phyloP scores from a whole-genome alignment of 78 protist species.

The Dictyostelium capitatum region DNA sequence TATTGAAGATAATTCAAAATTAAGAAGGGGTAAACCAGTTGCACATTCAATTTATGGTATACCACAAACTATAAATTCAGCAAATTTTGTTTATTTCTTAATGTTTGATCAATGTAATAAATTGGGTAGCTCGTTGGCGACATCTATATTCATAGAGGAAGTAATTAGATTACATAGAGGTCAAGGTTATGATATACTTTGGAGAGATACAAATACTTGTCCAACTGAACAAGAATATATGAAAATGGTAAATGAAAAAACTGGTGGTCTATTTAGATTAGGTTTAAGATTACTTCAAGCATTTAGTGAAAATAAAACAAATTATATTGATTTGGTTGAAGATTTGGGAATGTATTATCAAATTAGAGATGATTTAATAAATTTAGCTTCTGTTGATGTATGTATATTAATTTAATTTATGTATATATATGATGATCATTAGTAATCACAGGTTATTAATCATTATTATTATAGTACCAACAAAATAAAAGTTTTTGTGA shows the following conservation, averaged over 20 bases:
- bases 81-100: constrained; percentile 95
- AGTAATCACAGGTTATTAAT: neutral
- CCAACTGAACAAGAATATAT: constrained; percentile 93
- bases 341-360: constrained; percentile 93
- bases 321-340: constrained; percentile 86
- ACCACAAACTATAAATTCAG: constrained; percentile 94
- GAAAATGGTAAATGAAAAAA: constrained; percentile 89
- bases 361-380: constrained; percentile 95
- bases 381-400: constrained; percentile 86
- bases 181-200: constrained; percentile 95
- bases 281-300: constrained; percentile 83
- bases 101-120: constrained; percentile 76
- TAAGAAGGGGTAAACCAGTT: constrained; percentile 94
- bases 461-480: constrained; percentile 53
- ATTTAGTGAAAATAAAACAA: constrained; percentile 79
- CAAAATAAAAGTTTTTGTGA: constrained; percentile 77
- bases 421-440: no score
- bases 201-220: constrained; percentile 90
- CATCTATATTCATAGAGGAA: constrained; percentile 87
- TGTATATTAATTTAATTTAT: no score
- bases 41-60: constrained; percentile 93
- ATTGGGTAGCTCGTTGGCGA: constrained; percentile 54
- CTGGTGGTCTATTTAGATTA: constrained; percentile 95
- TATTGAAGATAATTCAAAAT: constrained; percentile 94
- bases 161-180: constrained; percentile 93